Base-by-base conservation (phyloP, 768 basidiomycete species). In the Kwoniella dendrophila region DNA sequence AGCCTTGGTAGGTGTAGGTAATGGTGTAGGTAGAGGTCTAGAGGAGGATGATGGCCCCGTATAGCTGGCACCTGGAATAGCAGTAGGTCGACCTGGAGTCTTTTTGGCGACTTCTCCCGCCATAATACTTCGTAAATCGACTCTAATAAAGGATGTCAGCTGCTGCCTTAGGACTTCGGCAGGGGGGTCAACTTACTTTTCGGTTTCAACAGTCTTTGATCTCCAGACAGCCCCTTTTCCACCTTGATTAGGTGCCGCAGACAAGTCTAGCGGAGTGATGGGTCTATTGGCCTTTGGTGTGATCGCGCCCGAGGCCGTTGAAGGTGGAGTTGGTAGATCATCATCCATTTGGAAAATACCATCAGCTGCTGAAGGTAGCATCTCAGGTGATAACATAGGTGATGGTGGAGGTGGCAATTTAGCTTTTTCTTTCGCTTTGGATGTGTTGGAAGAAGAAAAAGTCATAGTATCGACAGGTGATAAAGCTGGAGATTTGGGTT, bases 301-400 rank as follows among this genome's bases (percentile, higher is more conserved):
- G 1, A 69, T 65, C 30, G 69, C 69, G 24, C 66, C 63, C 2
- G 66, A 63, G 8, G 60, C 45, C 12, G 67, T 74, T 18, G 80
- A 64, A 2, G 78, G 49, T 6, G 78, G 78, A 1, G 79, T 72
- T 8, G 71, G 66, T n/a, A 64, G 26, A 27, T 86, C 86, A 51
- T 90, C 89, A 70, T 94, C 92, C 90, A 94, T 93, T 6, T 81
- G 73, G 70, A 95, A 93, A 30, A 93, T 82, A 52, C 90, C 92
- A 59, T 91, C 86, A 2, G 84, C 75, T 14, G 66, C 72, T 6
- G 68, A 69, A 50, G 63, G 73, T 43, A 36, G 72, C 33, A 80
- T 64, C 43, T 64, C 68, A 26, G 81, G 78, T 66, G 71, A 76
- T 59, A 56, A 49, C 22, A 67, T 33, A 7, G 68, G 73, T 24